phyloP scores from a whole-genome alignment of 2,329 filamentous ascomycete genomes.

The Paraconiothyrium sp. region DNA sequence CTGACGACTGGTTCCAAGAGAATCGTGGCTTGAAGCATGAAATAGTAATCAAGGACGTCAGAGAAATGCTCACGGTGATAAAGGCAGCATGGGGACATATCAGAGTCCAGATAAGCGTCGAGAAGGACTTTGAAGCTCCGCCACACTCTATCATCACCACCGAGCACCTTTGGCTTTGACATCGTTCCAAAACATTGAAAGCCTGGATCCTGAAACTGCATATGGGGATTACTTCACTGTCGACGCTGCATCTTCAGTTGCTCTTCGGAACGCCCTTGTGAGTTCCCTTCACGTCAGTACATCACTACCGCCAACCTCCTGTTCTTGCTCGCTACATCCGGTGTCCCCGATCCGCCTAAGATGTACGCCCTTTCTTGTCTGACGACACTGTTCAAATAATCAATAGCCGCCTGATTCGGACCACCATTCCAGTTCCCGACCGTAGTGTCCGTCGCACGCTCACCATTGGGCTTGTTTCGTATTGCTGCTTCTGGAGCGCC shows the following conservation, averaged over 20 bases:
- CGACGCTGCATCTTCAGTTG: background rate
- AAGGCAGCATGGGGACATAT: background rate
- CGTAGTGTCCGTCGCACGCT: constrained; percentile 47
- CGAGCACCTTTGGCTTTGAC: background rate
- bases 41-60: background rate
- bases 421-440: constrained; percentile 52
- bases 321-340: constrained; percentile 18
- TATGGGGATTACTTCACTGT: background rate
- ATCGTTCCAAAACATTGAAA: background rate
- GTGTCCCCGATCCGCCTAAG: constrained; percentile 14
- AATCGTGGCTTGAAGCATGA: too few relatives aligned
- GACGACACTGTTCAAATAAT: constrained; percentile 22
- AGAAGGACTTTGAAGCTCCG: background rate
- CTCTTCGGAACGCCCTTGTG: background rate
- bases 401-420: constrained; percentile 49
- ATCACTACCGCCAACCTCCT: constrained; percentile 17
- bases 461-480: constrained; percentile 45
- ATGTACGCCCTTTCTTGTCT: constrained; percentile 19
- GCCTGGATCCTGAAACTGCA: background rate
- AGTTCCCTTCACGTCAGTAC: constrained; percentile 8
- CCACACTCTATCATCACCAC: background rate
- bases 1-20: background rate
- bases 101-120: background rate
- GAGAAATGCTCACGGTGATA: background rate
- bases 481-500: constrained; percentile 47